Base-by-base conservation (phyloP, 176 grass and related monocot genomes). In the Oryza australiensis region DNA sequence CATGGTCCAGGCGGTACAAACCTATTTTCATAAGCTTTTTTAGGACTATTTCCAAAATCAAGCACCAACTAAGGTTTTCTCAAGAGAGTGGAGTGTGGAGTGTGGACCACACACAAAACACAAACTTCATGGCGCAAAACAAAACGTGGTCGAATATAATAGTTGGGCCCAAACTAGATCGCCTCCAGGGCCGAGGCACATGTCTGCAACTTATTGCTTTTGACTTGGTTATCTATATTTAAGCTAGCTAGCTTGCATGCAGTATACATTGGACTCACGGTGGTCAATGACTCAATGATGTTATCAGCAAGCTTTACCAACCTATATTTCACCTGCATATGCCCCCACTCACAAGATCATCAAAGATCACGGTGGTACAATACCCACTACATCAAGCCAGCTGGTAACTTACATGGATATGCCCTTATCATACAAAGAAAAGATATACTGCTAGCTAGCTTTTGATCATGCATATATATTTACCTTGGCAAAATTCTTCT, bases 401-500 rank as follows among this genome's bases (percentile, higher is more conserved):
- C n/a, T n/a, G n/a, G 9, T 24, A 77, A 69, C 65, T 62, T 77
- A 66, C 3, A 63, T 32, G 14, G 49, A 68, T 12, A 69, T 23
- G 73, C 34, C 33, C 37, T 9, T 70, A 33, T 13, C 40, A 48
- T 9, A 30, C 7, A 22, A 20, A 80, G 27, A 69, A 49, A 38
- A 8, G 69, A 80, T 70, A 80, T 49, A 48, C 63, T 41, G 63
- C 70, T 24, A 30, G 29, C 15, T 24, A 48, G 3, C 13, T 16
- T 7, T 12, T 29, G 28, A 51, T 43, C 59, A 51, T 4, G 11
- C 63, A 73, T 63, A 27, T 37, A 49, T 34, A 80, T 13, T 66
- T 77, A 82, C 73, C 79, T 84, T 57, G 33, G 59, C 45, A 67
- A 7, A 40, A 67, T 34, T 24, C 72, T 60, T 62, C 75, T 83